These are phyloP conservation scores for Rhodofomes roseus DNA, from an alignment of 1,284 basidiomycete genomes.

Conservation along the genomic window DNA sequence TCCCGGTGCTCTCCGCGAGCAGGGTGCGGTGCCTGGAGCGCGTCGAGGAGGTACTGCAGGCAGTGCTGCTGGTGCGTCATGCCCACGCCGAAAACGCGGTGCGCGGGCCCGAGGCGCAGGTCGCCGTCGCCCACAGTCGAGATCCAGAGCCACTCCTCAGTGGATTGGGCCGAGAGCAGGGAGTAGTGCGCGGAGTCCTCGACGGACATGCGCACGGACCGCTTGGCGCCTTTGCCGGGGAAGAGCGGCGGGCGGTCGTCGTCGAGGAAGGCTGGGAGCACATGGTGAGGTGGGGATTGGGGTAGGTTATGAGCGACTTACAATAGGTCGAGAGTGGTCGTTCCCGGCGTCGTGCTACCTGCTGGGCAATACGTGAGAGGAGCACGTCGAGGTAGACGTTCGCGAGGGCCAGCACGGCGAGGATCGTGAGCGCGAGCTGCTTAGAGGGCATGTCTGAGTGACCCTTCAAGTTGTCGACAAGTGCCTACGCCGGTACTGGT, in stretches of 20 bases:
- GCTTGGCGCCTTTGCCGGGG: not conserved
- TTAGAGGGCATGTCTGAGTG: not conserved
- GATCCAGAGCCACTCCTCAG: constrained; percentile 11
- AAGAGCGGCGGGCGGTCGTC: not conserved
- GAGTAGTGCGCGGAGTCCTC: constrained; percentile 15
- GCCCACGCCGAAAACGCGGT: constrained; percentile 24
- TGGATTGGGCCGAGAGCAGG: constrained; percentile 4
- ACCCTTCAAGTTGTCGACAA: not conserved
- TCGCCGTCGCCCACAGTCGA: constrained; percentile 11
- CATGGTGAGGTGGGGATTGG: not conserved
- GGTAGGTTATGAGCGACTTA: not conserved
- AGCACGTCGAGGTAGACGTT: not conserved
- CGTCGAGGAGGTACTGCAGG: constrained; percentile 8
- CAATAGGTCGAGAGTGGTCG: not conserved
- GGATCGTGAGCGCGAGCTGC: not conserved
- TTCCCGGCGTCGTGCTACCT: not conserved
- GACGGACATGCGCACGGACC: constrained; percentile 3
- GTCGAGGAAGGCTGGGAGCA: not conserved
- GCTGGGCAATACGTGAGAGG: not conserved
- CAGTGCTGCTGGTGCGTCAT: constrained; percentile 33
- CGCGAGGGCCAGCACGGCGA: not conserved
- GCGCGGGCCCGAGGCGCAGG: constrained; percentile 13
- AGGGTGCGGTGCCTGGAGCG: not conserved
- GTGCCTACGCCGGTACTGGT: no score
- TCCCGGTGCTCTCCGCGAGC: not conserved